Evolutionary conservation across 208 protist genomes (phyloP), one percentile per base, ranked within the genome.

Genomic region (Leishmania arabica): DNA sequence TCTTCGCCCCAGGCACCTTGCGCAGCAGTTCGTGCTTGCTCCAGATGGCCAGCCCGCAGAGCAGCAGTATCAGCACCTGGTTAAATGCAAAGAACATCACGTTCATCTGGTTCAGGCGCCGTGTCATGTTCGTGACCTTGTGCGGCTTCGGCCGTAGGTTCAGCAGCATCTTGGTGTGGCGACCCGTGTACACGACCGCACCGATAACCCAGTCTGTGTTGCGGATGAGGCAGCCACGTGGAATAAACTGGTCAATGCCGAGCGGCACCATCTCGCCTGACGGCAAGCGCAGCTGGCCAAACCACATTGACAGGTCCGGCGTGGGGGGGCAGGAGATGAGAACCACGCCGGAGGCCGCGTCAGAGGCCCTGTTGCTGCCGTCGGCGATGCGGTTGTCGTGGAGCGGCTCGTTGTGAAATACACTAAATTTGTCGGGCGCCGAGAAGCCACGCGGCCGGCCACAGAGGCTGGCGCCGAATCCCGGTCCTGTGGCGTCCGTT

Each of bases 191-290:
- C 15, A 98, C 75, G 2, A 96, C 93, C 1, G 90, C 83, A 15
- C 85, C 92, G 13, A 98, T 84, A 0, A 97, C 90, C 89, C 94
- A 98, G 71, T 96, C 86, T 45, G 97, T 99, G 84, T 98, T 98
- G 51, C 94, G 89, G 17, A 99, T 80, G 0, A 94, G 80, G 78
- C 91, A 96, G 15, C 96, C 96, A 37, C 96, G 90, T 0, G 97
- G 93, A 6, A 98, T 47, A 64, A 98, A 91, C 78, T 99, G 92
- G 24, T 96, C 95, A 70, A 97, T 91, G 54, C 86, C 91, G 31
- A 97, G 79, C 15, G 92, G 76, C 62, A 96, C 81, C 42, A 86
- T 81, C 77, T 89, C 81, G 1, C 88, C 90, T 42, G 86, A 58
- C n/a, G 84, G 83, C 42, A 95, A 60, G 21, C 90, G 88, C 45